A percentile compares a stretch with the other conserved stretches of the same genome.
Evolutionary conservation across 306 rosid genomes (phyloP).

Genomic region (Rubus idaeus): DNA sequence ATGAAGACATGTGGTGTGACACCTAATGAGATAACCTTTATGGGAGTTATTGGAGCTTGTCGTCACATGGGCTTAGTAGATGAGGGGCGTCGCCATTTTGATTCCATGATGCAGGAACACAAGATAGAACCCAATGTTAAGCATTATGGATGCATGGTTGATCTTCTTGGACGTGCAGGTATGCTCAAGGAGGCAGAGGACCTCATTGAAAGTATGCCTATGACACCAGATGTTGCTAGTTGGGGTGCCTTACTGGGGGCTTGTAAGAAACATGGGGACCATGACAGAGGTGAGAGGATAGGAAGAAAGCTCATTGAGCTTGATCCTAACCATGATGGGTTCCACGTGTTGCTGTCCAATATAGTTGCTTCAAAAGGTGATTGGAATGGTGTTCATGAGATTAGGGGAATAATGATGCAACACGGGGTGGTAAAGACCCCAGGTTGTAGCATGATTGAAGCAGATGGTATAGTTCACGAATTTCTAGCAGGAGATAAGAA

Average conservation of each 20-base stretch:
- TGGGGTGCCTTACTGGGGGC: constrained; percentile 95
- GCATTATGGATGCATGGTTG: constrained; percentile 88
- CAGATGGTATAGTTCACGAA: constrained; percentile 68
- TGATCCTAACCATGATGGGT: constrained; percentile 81
- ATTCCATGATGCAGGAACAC: constrained; percentile 59
- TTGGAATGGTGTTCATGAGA: constrained; percentile 66
- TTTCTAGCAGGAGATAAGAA: constrained; percentile 72
- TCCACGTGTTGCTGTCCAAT: constrained; percentile 68
- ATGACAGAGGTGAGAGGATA: constrained; percentile 67
- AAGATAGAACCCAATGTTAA: constrained; percentile 67
- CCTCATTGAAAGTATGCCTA: constrained; percentile 66
- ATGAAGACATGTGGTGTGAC: constrained; percentile 46
- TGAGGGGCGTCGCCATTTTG: constrained; percentile 65
- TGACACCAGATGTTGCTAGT: constrained; percentile 69
- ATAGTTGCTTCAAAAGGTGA: constrained; percentile 79
- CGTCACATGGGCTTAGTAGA: constrained; percentile 83
- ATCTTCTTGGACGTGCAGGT: constrained; percentile 85
- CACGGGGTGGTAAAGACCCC: constrained; percentile 74
- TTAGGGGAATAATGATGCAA: constrained; percentile 60
- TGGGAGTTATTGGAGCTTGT: constrained; percentile 85
- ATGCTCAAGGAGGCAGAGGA: constrained; percentile 81
- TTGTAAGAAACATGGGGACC: constrained; percentile 63
- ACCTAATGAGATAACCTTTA: constrained; percentile 84
- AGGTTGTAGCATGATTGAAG: constrained; percentile 79
- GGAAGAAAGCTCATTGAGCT: constrained; percentile 76